Evolutionary conservation across 1,139 yeast species (phyloP).

Genomic region (Diutina ranongensis): DNA sequence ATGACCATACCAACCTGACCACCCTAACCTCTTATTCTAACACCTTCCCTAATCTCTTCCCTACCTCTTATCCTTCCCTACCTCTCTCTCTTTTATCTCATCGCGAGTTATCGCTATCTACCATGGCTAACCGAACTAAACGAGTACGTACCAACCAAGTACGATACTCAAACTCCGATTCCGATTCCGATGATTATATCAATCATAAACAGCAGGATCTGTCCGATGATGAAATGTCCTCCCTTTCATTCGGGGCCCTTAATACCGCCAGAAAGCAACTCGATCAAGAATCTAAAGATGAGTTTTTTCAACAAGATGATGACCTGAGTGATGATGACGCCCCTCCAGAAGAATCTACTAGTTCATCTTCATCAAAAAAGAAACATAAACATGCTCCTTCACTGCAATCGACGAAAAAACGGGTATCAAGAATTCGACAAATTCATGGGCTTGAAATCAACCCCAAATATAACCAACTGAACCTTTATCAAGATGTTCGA

Average conservation of each 20-base stretch:
- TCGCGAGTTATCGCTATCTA: background rate
- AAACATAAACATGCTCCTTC: conserved; percentile 71
- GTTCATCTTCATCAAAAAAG: conserved; percentile 14
- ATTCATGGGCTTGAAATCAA: conserved; percentile 55
- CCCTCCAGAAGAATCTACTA: conserved; percentile 11
- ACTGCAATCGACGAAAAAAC: conserved; percentile 58
- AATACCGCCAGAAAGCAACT: conserved; percentile 19
- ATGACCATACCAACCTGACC: too few relatives aligned
- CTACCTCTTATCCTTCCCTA: too few relatives aligned
- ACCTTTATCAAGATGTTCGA: conserved; percentile 64
- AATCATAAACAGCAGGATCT: background rate
- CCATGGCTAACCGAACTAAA: background rate
- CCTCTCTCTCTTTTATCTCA: too few relatives aligned
- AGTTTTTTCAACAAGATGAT: conserved; percentile 7
- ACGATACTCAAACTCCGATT: background rate
- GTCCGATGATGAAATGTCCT: conserved; percentile 18
- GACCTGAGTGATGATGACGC: conserved; percentile 7
- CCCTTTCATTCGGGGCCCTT: conserved; percentile 18
- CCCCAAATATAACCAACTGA: conserved; percentile 21
- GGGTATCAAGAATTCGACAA: conserved; percentile 59
- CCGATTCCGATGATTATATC: background rate
- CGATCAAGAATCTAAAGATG: conserved; percentile 12
- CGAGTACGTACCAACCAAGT: too few relatives aligned
- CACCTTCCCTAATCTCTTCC: too few relatives aligned
- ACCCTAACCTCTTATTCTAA: too few relatives aligned